Percentiles rank a stretch among this genome's conserved stretches.
These are phyloP conservation scores for Crotalaria pallida DNA, from an alignment of 306 rosid species.

Conservation along the genomic window DNA sequence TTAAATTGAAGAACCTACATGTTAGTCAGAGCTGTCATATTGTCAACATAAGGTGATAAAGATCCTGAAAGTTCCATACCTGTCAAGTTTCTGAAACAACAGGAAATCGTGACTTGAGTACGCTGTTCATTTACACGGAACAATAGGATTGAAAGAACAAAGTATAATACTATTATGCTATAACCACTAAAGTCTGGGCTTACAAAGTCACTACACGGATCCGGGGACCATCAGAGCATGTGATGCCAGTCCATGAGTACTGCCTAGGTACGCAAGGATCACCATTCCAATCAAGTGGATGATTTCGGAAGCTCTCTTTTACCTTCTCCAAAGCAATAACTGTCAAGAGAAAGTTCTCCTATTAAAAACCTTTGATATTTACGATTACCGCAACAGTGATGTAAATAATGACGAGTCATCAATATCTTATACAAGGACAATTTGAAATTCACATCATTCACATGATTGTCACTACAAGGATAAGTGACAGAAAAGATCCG, in stretches of 20 bases:
- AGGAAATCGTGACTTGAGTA: constrained; percentile 20
- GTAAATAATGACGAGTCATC: neutral
- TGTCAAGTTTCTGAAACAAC: constrained; percentile 69
- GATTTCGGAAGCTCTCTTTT: constrained; percentile 48
- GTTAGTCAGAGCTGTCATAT: constrained; percentile 70
- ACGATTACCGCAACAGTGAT: neutral
- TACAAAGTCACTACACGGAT: constrained; percentile 72
- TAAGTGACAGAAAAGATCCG: constrained; percentile 4
- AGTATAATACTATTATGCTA: neutral
- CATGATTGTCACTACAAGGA: neutral
- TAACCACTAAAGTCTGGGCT: constrained; percentile 33
- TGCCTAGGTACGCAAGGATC: constrained; percentile 80
- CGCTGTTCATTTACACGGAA: constrained; percentile 20
- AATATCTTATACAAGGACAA: neutral
- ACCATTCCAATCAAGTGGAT: constrained; percentile 82
- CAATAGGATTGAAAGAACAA: constrained; percentile 7
- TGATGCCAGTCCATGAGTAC: constrained; percentile 87
- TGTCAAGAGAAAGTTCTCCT: constrained; percentile 28
- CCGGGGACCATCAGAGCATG: constrained; percentile 63
- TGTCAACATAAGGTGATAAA: constrained; percentile 64
- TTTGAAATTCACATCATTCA: neutral
- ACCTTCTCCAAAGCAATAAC: constrained; percentile 57
- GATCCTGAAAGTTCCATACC: constrained; percentile 81
- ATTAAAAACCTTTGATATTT: constrained; percentile 18
- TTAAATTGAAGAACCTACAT: constrained; percentile 47